Base-by-base conservation (phyloP, 1,139 yeast species). In the Saccharomyces hybrid region DNA sequence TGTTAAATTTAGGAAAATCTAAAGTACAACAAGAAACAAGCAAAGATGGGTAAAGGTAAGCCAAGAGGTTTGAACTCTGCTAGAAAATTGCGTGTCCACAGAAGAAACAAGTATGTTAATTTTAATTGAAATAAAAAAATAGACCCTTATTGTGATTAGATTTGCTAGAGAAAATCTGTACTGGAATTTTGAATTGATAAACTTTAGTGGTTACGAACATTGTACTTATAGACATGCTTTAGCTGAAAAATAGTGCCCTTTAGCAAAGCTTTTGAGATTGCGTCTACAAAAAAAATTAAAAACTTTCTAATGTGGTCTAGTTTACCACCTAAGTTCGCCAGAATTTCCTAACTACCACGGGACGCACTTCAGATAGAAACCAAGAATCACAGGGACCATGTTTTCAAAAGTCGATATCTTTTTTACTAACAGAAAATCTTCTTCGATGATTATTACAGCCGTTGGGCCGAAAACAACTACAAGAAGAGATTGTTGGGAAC, bases 401-500 rank as follows among this genome's bases (percentile, higher is more conserved):
- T 29, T 11, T 47, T 14, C 19, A 16, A n/a, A 27, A 12, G 14
- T 24, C 26, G 26, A 24, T 5, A 27, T 47, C n/a, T 42, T n/a
- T 48, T 19, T 52, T 42, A 53, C 44, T 42, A 44, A 12, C 28
- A n/a, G 5, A 24, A 24, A 4, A 24, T 24, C 26, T 27, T 47
- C 29, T 47, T 27, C 11, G n/a, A 24, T 27, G 24, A 28, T 26
- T 47, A 49, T 54, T 52, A 27, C 56, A 76, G 79, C 90, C 93
- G 96, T 83, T 93, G 99, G 99, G 98, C 99, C 73, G 99, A 95
- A 79, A 85, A 85, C 78, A 81, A 90, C 74, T 95, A 89, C 84
- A 95, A 95, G 88, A 82, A 96, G 81, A 88, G 99, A 86, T 87
- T 93, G 77, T 84, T 95, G 76, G 99, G 99, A 73, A 93, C 99